Conservation (phyloP, 2,329 filamentous ascomycete species). For the Hawksworthiomyces lignivorus region DNA sequence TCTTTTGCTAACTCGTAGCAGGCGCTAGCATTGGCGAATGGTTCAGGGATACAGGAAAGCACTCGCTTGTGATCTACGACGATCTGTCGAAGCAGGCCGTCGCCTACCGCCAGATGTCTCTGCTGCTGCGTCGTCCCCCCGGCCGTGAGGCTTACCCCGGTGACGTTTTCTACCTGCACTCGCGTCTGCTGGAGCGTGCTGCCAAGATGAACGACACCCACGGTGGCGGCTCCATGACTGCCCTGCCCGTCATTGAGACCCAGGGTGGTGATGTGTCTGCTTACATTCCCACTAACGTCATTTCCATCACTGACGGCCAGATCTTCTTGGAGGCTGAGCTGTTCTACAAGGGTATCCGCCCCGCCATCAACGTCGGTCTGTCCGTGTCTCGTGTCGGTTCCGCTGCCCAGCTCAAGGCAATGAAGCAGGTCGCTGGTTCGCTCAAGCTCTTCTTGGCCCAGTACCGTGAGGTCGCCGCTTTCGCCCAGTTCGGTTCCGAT, state of each 20-base stretch:
- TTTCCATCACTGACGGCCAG: conserved; percentile 99
- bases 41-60: conserved; percentile 80
- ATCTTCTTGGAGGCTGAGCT: conserved; percentile 99
- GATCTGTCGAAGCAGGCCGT: conserved; percentile 98
- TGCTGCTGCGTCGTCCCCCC: conserved; percentile 92
- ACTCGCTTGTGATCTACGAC: conserved; percentile 86
- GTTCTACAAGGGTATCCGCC: conserved; percentile 99
- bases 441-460: conserved; percentile 99
- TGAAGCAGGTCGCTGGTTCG: conserved; percentile 99
- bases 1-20: too few species aligned
- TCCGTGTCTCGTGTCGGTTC: conserved; percentile 99
- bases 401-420: conserved; percentile 98
- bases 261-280: conserved; percentile 99
- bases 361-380: conserved; percentile 99
- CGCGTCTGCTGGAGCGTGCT: conserved; percentile 96
- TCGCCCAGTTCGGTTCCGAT: conserved; percentile 99
- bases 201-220: conserved; percentile 98
- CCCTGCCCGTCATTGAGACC: conserved; percentile 96
- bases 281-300: conserved; percentile 99
- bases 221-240: conserved; percentile 93
- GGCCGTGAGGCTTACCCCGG: conserved; percentile 99
- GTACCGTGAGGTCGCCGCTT: conserved; percentile 99
- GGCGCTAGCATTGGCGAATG: conserved; percentile 42
- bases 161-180: conserved; percentile 99
- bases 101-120: conserved; percentile 97